Conservation (phyloP, 2,329 filamentous ascomycete species). For the Cladosporium sp. region DNA sequence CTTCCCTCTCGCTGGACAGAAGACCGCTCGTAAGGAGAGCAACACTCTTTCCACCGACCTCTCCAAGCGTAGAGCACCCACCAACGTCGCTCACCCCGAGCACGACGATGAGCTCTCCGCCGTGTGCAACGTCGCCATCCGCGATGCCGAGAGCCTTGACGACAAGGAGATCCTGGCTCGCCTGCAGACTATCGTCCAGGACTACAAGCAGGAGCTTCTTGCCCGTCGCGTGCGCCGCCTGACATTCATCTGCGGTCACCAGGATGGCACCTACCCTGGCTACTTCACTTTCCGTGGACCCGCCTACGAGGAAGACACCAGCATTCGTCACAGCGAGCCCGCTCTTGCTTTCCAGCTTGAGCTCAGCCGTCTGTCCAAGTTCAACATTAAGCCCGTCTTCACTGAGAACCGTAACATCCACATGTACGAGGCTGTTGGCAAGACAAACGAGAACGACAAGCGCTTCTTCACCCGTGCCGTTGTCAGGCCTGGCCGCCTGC, state of each 20-base stretch:
- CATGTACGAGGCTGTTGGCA: slow-evolving; percentile 95
- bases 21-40: slow-evolving; percentile 49
- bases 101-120: slow-evolving; percentile 78
- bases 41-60: slow-evolving; percentile 69
- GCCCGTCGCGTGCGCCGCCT: slow-evolving; percentile 81
- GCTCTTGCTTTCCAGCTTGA: slow-evolving; percentile 98
- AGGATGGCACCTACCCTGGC: slow-evolving; percentile 89
- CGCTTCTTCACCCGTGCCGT: slow-evolving; percentile 97
- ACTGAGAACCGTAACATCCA: slow-evolving; percentile 99
- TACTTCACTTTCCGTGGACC: slow-evolving; percentile 99
- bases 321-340: slow-evolving; percentile 95
- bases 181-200: slow-evolving; percentile 73
- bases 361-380: slow-evolving; percentile 88
- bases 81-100: slow-evolving; percentile 54
- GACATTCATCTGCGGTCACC: slow-evolving; percentile 94
- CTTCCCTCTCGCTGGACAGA: slow-evolving; percentile 58
- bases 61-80: slow-evolving; percentile 65
- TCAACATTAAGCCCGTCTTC: slow-evolving; percentile 97
- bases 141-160: slow-evolving; percentile 79
- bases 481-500: slow-evolving; percentile 87
- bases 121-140: slow-evolving; percentile 89
- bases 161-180: slow-evolving; percentile 79
- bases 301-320: slow-evolving; percentile 83
- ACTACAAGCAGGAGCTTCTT: slow-evolving; percentile 81
- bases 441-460: slow-evolving; percentile 93